Percentiles rank a stretch among this genome's conserved stretches.
Evolutionary conservation across 2,329 filamentous ascomycete genomes (phyloP).

Genomic region (Hypomyces rosellus): DNA sequence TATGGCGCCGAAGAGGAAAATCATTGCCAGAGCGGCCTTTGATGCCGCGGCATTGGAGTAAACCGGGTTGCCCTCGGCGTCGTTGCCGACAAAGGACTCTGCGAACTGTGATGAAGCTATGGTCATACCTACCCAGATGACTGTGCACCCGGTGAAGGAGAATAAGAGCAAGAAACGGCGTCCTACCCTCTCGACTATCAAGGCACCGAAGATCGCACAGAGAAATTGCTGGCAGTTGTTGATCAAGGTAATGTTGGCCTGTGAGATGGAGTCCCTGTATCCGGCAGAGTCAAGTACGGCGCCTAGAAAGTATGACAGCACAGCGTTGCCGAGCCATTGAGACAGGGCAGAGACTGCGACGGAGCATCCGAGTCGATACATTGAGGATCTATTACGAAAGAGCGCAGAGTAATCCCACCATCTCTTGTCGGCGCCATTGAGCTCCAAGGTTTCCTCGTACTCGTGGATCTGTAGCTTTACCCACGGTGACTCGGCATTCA

Average conservation of each 20-base stretch:
- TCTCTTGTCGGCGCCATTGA: constrained; percentile 38
- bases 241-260: constrained; percentile 46
- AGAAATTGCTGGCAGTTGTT: constrained; percentile 45
- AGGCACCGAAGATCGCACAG: constrained; percentile 43
- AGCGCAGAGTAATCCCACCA: constrained; percentile 43
- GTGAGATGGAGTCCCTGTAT: constrained; percentile 28
- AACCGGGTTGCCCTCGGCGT: constrained; percentile 20
- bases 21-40: constrained; percentile 43
- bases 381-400: constrained; percentile 33
- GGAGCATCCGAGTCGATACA: constrained; percentile 36
- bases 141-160: constrained; percentile 40
- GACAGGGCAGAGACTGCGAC: constrained; percentile 35
- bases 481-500: constrained; percentile 38
- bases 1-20: constrained; percentile 48
- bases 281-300: constrained; percentile 46
- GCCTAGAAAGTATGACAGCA: constrained; percentile 43
- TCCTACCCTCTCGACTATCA: constrained; percentile 43
- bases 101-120: constrained; percentile 35
- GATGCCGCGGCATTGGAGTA: constrained; percentile 32
- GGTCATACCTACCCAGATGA: constrained; percentile 47
- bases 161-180: constrained; percentile 48
- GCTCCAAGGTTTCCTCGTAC: constrained; percentile 36
- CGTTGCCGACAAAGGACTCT: constrained; percentile 23
- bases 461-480: constrained; percentile 40
- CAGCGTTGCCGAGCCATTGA: constrained; percentile 40